Conservation (phyloP, 2,329 filamentous ascomycete genomes). For the Thyridium curvatum region DNA sequence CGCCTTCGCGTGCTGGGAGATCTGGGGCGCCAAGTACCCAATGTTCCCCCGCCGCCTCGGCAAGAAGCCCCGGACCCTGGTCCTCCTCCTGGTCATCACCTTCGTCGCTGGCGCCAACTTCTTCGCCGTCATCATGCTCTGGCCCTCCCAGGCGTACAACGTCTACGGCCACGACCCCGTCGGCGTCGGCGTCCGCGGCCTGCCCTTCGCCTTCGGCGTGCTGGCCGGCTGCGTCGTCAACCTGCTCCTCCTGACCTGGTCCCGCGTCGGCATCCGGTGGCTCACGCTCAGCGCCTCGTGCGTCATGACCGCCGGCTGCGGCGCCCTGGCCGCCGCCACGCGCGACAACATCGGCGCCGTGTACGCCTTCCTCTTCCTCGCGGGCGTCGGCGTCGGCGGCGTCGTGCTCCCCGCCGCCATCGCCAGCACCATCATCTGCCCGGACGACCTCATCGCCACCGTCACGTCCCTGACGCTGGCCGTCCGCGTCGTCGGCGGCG, state of each 20-base stretch:
- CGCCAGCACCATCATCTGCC: conserved; percentile 63
- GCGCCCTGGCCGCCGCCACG: conserved; percentile 42
- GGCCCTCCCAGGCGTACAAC: conserved; percentile 59
- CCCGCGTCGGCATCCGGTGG: conserved; percentile 51
- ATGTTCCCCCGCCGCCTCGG: conserved; percentile 33
- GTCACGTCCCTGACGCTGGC: conserved; percentile 61
- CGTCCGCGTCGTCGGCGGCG: conserved; percentile 63
- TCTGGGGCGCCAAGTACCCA: conserved; percentile 28
- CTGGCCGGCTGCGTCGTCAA: conserved; percentile 54
- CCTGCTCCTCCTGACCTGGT: conserved; percentile 48
- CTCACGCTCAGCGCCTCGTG: conserved; percentile 53
- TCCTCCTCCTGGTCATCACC: conserved; percentile 48
- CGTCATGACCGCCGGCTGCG: conserved; percentile 60
- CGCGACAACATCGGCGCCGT: conserved; percentile 46
- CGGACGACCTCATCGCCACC: conserved; percentile 64
- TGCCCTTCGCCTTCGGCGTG: conserved; percentile 60
- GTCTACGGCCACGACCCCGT: conserved; percentile 60
- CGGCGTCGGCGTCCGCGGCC: conserved; percentile 55
- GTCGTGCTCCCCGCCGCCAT: conserved; percentile 63
- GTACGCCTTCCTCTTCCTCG: conserved; percentile 53
- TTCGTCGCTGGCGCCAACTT: conserved; percentile 55
- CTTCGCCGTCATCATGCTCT: conserved; percentile 51
- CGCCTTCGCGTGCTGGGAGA: conserved; percentile 27
- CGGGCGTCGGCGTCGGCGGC: conserved; percentile 59
- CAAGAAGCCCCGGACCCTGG: conserved; percentile 40